Percentiles rank a stretch among this genome's conserved stretches.
Evolutionary conservation across 352 stramenopile genomes (phyloP).

Genomic region (Globisporangium perplexum): DNA sequence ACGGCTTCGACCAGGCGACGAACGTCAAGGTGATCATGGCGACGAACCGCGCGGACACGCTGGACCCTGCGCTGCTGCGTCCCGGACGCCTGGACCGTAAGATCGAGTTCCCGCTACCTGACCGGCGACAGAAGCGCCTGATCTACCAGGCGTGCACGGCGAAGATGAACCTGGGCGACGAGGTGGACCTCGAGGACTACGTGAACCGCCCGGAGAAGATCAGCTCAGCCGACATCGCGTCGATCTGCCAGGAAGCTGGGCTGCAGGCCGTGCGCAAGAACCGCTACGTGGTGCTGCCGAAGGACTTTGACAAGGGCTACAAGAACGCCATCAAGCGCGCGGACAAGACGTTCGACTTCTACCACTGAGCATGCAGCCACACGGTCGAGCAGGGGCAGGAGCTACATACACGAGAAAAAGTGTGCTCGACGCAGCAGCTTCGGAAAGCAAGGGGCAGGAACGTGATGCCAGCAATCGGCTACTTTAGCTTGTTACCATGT

Average conservation of each 20-base stretch:
- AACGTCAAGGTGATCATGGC: constrained; percentile 99
- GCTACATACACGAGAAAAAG: no score
- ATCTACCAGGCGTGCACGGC: constrained; percentile 99
- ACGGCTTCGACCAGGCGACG: constrained; percentile 99
- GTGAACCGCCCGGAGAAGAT: constrained; percentile 99
- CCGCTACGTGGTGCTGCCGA: constrained; percentile 98
- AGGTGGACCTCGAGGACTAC: constrained; percentile 99
- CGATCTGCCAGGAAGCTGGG: constrained; percentile 98
- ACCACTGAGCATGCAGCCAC: constrained; percentile 86
- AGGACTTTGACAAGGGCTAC: constrained; percentile 99
- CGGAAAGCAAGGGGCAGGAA: no score
- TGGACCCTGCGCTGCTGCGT: constrained; percentile 98
- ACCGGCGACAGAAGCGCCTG: constrained; percentile 99
- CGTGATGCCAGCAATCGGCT: no score
- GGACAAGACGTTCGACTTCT: constrained; percentile 99
- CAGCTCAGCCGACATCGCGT: constrained; percentile 96
- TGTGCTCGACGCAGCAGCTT: no score
- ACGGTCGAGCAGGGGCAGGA: no score
- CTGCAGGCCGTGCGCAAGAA: constrained; percentile 99
- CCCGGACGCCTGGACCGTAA: constrained; percentile 98
- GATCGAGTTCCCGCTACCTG: constrained; percentile 99
- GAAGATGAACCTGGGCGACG: constrained; percentile 99
- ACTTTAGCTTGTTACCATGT: no score
- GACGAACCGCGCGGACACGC: constrained; percentile 98
- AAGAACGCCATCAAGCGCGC: constrained; percentile 99